Evolutionary conservation across 495 filamentous ascomycete genomes (phyloP).

Genomic region (Halenospora varia): DNA sequence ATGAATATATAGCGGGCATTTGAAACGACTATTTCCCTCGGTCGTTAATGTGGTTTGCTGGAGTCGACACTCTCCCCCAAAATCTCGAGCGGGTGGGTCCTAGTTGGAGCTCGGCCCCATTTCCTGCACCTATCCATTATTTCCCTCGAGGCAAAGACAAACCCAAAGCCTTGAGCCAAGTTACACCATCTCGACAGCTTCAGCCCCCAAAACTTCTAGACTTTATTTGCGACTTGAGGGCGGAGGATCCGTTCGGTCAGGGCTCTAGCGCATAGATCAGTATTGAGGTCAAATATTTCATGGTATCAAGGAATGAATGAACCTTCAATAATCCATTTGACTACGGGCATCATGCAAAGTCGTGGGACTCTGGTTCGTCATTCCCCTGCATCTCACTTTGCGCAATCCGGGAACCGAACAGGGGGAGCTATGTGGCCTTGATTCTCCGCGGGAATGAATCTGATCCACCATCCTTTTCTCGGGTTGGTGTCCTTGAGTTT

Average conservation of each 20-base stretch:
- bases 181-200: background rate
- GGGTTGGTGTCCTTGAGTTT: background rate
- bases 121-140: background rate
- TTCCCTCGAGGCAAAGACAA: background rate
- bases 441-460: background rate
- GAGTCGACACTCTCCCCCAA: background rate
- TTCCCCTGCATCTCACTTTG: background rate
- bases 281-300: background rate
- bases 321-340: background rate
- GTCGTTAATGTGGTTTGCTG: background rate
- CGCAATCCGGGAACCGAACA: background rate
- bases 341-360: background rate
- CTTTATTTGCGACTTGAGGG: background rate
- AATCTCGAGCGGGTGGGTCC: background rate
- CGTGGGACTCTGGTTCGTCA: background rate
- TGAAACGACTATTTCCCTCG: background rate
- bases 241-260: background rate
- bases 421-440: background rate
- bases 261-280: background rate
- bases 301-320: background rate
- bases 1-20: background rate
- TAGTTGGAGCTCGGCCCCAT: background rate
- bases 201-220: background rate
- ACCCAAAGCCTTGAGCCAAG: background rate
- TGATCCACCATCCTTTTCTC: background rate